Conservation (phyloP, 352 stramenopile genomes). For the Phytopythium cucurbitacearum region DNA sequence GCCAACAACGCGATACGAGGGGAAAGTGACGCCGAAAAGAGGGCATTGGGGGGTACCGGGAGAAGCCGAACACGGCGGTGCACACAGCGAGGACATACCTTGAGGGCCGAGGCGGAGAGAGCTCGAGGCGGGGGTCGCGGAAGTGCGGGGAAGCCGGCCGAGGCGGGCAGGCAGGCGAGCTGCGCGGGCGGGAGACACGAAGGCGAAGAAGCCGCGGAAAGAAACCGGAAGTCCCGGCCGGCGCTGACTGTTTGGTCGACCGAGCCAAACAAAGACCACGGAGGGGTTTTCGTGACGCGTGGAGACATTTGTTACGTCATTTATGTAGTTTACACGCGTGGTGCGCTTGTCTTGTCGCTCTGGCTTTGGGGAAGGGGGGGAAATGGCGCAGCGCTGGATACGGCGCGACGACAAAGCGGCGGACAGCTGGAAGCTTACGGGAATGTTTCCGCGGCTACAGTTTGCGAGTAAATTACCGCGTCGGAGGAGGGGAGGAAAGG, state of each 20-base stretch:
- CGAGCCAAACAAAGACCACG: background rate
- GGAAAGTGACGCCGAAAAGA: too few species aligned
- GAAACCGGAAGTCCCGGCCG: background rate
- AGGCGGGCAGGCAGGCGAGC: too few species aligned
- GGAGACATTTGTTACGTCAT: background rate
- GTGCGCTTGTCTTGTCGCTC: background rate
- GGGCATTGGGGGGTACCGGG: too few species aligned
- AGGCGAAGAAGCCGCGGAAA: conserved; percentile 1
- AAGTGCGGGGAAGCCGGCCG: background rate
- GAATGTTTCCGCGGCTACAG: too few species aligned
- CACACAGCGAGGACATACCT: too few species aligned
- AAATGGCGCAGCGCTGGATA: background rate
- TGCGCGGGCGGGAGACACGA: background rate
- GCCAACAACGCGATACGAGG: too few species aligned
- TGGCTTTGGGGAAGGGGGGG: background rate
- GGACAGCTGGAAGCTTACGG: too few species aligned
- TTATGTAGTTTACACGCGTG: background rate
- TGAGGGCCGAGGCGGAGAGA: background rate
- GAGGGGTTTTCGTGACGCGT: too few species aligned
- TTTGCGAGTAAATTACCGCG: background rate
- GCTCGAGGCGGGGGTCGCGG: background rate
- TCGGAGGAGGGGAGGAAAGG: background rate
- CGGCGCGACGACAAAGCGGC: too few species aligned
- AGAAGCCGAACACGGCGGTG: too few species aligned
- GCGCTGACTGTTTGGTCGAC: conserved; percentile 1